phyloP scores from a whole-genome alignment of 169 alveolate species.

The Plasmodium relictum region DNA sequence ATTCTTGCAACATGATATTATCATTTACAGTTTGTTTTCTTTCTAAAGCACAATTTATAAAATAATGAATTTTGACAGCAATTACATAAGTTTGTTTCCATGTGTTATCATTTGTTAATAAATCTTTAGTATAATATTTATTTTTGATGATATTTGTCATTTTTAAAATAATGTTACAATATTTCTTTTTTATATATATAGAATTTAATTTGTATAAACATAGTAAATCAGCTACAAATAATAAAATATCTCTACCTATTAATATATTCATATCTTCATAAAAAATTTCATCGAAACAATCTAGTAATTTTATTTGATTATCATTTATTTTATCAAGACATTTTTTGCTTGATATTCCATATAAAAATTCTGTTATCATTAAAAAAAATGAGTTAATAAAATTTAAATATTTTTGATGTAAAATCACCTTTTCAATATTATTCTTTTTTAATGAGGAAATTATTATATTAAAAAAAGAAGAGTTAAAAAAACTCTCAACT shows the following conservation, averaged over 20 bases:
- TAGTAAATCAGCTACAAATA: constrained; percentile 66
- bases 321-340: constrained; percentile 46
- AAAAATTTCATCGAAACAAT: constrained; percentile 28
- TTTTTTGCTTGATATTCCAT: constrained; percentile 36
- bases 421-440: constrained; percentile 32
- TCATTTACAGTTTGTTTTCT: constrained; percentile 53
- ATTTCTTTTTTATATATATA: constrained; percentile 63
- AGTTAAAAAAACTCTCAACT: constrained; percentile 60
- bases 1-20: constrained; percentile 62
- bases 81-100: constrained; percentile 63
- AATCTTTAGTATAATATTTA: constrained; percentile 25
- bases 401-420: constrained; percentile 42
- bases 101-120: constrained; percentile 34
- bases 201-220: constrained; percentile 70
- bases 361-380: constrained; percentile 68
- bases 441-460: constrained; percentile 54
- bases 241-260: constrained; percentile 62
- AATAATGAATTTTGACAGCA: constrained; percentile 62
- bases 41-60: constrained; percentile 52
- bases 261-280: constrained; percentile 64
- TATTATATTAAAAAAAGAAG: constrained; percentile 37
- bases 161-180: constrained; percentile 39
- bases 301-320: constrained; percentile 39
- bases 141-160: constrained; percentile 35
- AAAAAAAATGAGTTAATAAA: constrained; percentile 70